Evolutionary conservation across 306 rosid genomes (phyloP).

Genomic region (Medicago truncatula): MtrunA17r5.0-ANR NC_053043.1:2336501-2337000

Average conservation of each 20-base stretch:
- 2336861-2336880: background rate
- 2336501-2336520: conserved; percentile 36
- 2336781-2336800: background rate
- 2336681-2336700: conserved; percentile 44
- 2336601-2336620: conserved; percentile 54
- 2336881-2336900: conserved; percentile 79
- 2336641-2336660: conserved; percentile 42
- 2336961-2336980: background rate
- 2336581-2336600: conserved; percentile 43
- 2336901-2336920: conserved; percentile 35
- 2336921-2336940: background rate
- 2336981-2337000: too few species aligned
- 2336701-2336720: conserved; percentile 51
- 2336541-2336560: conserved; percentile 62
- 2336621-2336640: conserved; percentile 53
- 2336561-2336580: conserved; percentile 56
- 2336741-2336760: background rate
- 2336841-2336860: too few species aligned
- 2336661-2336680: conserved; percentile 46
- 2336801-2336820: background rate
- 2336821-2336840: background rate
- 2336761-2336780: background rate
- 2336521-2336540: conserved; percentile 45
- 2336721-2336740: conserved; percentile 42
- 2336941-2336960: background rate